A percentile compares a stretch with the other conserved stretches of the same genome.
These are phyloP conservation scores for Amauroascus niger DNA, from an alignment of 2,329 filamentous ascomycete genomes.

Conservation along the genomic window DNA sequence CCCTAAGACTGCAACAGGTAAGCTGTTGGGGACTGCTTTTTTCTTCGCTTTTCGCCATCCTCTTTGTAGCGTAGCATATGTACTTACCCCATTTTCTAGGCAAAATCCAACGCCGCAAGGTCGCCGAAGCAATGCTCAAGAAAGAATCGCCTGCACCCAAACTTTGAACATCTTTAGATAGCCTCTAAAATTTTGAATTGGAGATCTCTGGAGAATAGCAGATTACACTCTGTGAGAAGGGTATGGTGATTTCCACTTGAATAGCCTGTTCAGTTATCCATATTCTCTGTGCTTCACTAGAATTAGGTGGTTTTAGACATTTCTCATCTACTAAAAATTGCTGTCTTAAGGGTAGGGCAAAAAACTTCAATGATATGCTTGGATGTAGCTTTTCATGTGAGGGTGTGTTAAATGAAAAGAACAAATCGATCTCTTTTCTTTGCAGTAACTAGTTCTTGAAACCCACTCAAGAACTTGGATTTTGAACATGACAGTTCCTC, in stretches of 20 bases:
- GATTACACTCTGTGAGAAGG: not conserved
- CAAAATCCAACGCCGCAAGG: constrained; percentile 75
- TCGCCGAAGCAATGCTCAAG: constrained; percentile 77
- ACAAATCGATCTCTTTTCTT: not conserved
- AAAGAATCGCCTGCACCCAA: constrained; percentile 49
- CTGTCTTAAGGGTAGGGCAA: not conserved
- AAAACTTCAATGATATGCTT: not conserved
- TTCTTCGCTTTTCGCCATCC: not conserved
- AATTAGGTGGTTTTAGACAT: not conserved
- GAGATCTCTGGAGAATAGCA: no score
- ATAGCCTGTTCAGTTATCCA: not conserved
- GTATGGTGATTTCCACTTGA: not conserved
- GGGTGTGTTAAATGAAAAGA: not conserved
- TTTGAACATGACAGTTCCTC: not conserved
- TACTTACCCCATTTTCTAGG: constrained; percentile 34
- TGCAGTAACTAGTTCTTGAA: not conserved
- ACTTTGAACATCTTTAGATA: constrained; percentile 30
- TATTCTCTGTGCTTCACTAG: not conserved
- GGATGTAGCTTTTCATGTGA: not conserved
- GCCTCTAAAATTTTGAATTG: not conserved
- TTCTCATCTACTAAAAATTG: not conserved
- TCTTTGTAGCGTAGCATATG: not conserved
- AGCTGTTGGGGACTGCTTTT: not conserved
- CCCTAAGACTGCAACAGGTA: constrained; percentile 73
- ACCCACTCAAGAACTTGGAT: not conserved